Evolutionary conservation across 1,284 basidiomycete species (phyloP), one percentile per base, ranked within the genome.

Genomic region (Ceratobasidium sp.): DNA sequence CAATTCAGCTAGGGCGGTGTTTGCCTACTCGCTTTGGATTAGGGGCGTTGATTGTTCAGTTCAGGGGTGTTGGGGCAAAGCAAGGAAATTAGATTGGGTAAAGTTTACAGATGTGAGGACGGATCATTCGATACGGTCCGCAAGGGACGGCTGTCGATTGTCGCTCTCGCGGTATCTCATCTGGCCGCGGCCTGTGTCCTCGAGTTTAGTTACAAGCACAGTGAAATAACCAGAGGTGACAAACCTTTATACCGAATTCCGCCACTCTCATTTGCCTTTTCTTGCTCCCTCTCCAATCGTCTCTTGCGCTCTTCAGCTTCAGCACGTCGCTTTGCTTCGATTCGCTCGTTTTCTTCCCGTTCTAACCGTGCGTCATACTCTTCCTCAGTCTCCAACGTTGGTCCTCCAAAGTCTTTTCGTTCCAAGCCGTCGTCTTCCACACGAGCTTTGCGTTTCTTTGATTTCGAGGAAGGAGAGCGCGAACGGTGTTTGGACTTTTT

Each of bases 341-440:
- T 75, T 32, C 89, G 81, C 76, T 89, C 88, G 32, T 84, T 84
- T 79, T 92, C 90, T 78, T 92, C 91, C 41, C 88, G 82, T 77
- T 91, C 90, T 53, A 92, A 77, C 50, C 90, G 81, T 0, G 87
- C 87, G 77, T 91, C 91, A 76, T 91, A 90, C 77, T 92, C 89
- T 78, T 84, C 84, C 74, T 84, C 82, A 0, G 84, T 84, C 76
- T 85, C 84, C 64, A 89, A 86, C 76, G 84, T 85, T 12, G 85
- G 88, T 76, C 85, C 85, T 67, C 77, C 72, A 45, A 55, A 55
- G n/a, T 55, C 53, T 74, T 76, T 3, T 71, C 65, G 36, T 74
- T 75, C 32, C 76, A 77, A 46, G 61, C 64, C n/a, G 32, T 60
- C 36, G 41, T 50, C 77, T 45, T 46, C 76, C 76, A 67, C 72